phyloP scores from a whole-genome alignment of 108 stramenopile species.

The Asterionellopsis glacialis region DNA sequence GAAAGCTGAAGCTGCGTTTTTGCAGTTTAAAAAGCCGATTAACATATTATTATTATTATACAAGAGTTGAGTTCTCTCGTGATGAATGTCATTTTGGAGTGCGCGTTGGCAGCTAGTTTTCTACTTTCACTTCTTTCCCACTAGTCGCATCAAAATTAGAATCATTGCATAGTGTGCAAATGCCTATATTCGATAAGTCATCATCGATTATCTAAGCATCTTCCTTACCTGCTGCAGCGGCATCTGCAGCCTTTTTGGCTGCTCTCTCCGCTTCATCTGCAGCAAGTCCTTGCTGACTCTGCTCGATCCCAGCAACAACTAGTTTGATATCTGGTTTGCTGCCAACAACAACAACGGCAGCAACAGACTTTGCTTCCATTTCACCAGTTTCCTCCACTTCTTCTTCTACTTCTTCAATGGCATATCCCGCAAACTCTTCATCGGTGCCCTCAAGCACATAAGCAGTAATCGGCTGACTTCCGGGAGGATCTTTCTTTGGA shows the following conservation, averaged over 20 bases:
- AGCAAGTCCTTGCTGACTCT: constrained; percentile 72
- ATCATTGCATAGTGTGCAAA: no score
- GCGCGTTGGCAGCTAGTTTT: no score
- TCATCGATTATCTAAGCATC: neutral
- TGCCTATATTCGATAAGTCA: no score
- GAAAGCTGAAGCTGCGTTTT: no score
- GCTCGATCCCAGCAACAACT: constrained; percentile 75
- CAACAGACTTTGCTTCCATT: constrained; percentile 71
- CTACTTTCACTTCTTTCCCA: no score
- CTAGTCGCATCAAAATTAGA: no score
- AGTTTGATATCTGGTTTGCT: constrained; percentile 44
- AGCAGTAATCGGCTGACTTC: constrained; percentile 65
- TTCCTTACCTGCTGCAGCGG: constrained; percentile 3
- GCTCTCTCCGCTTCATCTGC: constrained; percentile 75
- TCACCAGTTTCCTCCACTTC: constrained; percentile 28
- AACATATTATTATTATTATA: no score
- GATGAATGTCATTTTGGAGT: no score
- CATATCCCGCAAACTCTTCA: constrained; percentile 70
- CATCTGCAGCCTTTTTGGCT: constrained; percentile 55
- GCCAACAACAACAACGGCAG: constrained; percentile 70
- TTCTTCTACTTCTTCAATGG: constrained; percentile 79
- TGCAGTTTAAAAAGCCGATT: no score
- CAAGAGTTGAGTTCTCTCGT: no score
- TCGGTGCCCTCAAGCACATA: constrained; percentile 62
- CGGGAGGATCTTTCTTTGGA: constrained; percentile 61